These are phyloP conservation scores for Metschnikowia koreensis DNA, from an alignment of 805 yeast species.

Conservation along the genomic window DNA sequence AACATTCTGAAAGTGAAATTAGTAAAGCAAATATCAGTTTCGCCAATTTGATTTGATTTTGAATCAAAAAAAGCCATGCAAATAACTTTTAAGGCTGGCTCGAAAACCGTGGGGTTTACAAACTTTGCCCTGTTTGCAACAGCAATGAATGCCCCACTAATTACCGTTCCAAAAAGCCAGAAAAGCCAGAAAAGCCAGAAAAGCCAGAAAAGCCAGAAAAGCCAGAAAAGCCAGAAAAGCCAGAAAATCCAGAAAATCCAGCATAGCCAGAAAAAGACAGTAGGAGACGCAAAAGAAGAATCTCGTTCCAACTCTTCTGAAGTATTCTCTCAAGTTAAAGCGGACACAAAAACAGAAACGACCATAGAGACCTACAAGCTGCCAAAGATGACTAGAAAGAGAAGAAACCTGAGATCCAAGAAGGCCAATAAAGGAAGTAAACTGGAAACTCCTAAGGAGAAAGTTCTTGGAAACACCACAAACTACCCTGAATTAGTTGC, in stretches of 20 bases:
- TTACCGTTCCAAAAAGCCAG: background rate
- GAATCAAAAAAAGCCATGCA: background rate
- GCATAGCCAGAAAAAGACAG: background rate
- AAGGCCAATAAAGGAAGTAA: background rate
- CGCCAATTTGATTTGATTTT: background rate
- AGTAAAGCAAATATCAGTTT: background rate
- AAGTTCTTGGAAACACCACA: background rate
- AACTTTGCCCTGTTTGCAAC: background rate
- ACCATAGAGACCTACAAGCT: background rate
- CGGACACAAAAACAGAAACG: background rate
- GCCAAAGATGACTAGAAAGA: background rate
- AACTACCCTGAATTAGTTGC: background rate
- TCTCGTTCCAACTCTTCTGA: background rate
- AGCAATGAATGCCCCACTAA: background rate
- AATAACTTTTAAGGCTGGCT: background rate
- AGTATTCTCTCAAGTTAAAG: background rate
- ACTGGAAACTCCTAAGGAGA: background rate
- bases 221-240: background rate
- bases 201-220: background rate
- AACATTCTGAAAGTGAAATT: background rate
- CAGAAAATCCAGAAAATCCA: too few relatives aligned
- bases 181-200: background rate
- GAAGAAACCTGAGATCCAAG: background rate
- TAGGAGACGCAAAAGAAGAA: background rate
- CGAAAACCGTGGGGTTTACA: background rate